Conservation (phyloP, 495 filamentous ascomycete genomes). For the Tuber borchii region DNA sequence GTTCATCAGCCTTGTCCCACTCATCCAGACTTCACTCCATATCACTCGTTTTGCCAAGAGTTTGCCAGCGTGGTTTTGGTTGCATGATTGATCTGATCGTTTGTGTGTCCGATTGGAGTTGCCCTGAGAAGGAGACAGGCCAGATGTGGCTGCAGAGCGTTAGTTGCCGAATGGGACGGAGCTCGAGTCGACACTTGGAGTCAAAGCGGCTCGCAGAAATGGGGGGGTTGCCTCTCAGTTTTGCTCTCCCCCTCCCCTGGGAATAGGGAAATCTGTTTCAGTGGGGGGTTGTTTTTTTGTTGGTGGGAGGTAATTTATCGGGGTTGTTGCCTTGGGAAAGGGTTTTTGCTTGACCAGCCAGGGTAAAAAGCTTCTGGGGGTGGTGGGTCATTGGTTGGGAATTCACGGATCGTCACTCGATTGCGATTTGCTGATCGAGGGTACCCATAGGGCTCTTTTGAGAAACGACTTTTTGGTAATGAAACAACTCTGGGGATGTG, state of each 20-base stretch:
- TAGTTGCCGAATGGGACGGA: neutral
- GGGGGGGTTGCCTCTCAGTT: neutral
- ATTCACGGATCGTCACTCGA: neutral
- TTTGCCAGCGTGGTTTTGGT: constrained; percentile 3
- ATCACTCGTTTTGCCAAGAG: constrained; percentile 5
- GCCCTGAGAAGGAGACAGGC: neutral
- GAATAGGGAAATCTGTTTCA: neutral
- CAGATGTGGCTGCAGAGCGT: neutral
- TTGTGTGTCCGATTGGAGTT: neutral
- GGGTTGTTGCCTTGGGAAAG: neutral
- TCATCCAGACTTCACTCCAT: neutral
- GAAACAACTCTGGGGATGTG: neutral
- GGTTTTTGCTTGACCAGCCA: neutral
- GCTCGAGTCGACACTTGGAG: neutral
- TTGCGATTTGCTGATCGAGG: constrained; percentile 1
- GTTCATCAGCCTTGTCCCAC: neutral
- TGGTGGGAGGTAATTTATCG: neutral
- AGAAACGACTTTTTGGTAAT: neutral
- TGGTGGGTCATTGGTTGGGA: neutral
- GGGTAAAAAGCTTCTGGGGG: neutral
- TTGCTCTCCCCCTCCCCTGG: neutral
- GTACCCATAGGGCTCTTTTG: neutral
- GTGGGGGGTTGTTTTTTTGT: neutral
- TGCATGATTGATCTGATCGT: neutral
- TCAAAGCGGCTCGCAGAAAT: neutral